Evolutionary conservation across 495 filamentous ascomycete genomes (phyloP).

Genomic region (Penicillium antarcticum): DNA sequence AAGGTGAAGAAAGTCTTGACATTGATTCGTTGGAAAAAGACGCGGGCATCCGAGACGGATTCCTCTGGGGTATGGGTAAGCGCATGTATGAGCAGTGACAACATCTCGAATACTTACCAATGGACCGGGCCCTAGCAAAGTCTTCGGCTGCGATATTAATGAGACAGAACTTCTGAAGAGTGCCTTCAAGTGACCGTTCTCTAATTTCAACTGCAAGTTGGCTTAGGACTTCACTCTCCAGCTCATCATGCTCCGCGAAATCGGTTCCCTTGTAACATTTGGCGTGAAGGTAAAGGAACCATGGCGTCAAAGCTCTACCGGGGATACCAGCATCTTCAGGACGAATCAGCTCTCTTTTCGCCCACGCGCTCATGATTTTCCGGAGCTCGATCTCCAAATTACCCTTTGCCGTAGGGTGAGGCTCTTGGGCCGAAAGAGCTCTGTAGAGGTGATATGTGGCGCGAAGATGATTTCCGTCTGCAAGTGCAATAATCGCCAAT

Average conservation of each 20-base stretch:
- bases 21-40: slow-evolving; percentile 77
- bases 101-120: slow-evolving; percentile 45
- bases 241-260: slow-evolving; percentile 71
- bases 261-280: slow-evolving; percentile 72
- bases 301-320: slow-evolving; percentile 59
- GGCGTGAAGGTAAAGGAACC: slow-evolving; percentile 87
- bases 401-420: slow-evolving; percentile 64
- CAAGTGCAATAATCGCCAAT: slow-evolving; percentile 76
- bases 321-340: slow-evolving; percentile 49
- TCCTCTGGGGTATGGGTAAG: slow-evolving; percentile 34
- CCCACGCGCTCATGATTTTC: slow-evolving; percentile 60
- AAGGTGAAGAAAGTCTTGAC: slow-evolving; percentile 76
- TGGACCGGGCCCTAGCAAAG: slow-evolving; percentile 58
- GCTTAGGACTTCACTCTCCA: slow-evolving; percentile 82
- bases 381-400: slow-evolving; percentile 84
- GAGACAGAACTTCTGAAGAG: slow-evolving; percentile 74
- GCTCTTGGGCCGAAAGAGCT: slow-evolving; percentile 66
- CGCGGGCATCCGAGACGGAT: slow-evolving; percentile 51
- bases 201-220: slow-evolving; percentile 72
- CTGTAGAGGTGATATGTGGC: slow-evolving; percentile 88
- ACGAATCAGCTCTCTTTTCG: slow-evolving; percentile 55
- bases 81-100: slow-evolving; percentile 4
- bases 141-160: slow-evolving; percentile 84
- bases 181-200: slow-evolving; percentile 60
- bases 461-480: slow-evolving; percentile 71